Base-by-base conservation (phyloP, 495 filamentous ascomycete genomes). In the Aspergillus sclerotioniger region DNA sequence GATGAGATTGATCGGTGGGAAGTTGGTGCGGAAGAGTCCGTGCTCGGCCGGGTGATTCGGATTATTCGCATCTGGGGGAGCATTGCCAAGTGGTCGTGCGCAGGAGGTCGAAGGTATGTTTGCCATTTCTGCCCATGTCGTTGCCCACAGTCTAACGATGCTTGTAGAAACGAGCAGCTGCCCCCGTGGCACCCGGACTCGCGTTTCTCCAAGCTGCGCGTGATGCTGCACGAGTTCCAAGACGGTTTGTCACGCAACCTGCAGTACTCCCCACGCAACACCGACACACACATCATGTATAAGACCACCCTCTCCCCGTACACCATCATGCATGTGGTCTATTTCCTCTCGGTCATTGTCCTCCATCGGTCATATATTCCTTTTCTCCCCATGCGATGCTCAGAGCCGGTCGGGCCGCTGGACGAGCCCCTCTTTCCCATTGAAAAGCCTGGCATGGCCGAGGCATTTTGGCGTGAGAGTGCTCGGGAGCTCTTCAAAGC, bases 281-380 rank as follows among this genome's bases (percentile, higher is more conserved):
- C 88, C n/a, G 85, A 89, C 62, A 89, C 86, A 15, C 89, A 94
- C 65, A 88, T 91, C 67, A 87, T 85, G 59, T 84, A 87, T 62
- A 85, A 86, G 60, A 73, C 72, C 55, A 89, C 84, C 2, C 84
- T 89, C 15, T 87, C 88, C 33, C 78, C 85, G 2, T 96, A 90
- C 62, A 87, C 87, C 5, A 78, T 91, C 19, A 79, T 94, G 70
- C 91, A 96, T 63, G 86, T 89, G 59, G 84, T 90, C 6, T 87
- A 88, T 61, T 86, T 87, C 32, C 75, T 95, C 7, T 92, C 87
- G 57, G 77, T 83, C 35, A 90, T 96, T 53, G 85, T 90, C 65
- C 78, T 95, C 20, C 88, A 94, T 68, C 82, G 90, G 57, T 86
- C 91, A 63, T 92, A 90, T 65, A 80, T 95, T 28, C 90, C 90